Evolutionary conservation across 2,329 filamentous ascomycete species (phyloP), one percentile per base, ranked within the genome.

Genomic region (Dactylellina sp.): DNA sequence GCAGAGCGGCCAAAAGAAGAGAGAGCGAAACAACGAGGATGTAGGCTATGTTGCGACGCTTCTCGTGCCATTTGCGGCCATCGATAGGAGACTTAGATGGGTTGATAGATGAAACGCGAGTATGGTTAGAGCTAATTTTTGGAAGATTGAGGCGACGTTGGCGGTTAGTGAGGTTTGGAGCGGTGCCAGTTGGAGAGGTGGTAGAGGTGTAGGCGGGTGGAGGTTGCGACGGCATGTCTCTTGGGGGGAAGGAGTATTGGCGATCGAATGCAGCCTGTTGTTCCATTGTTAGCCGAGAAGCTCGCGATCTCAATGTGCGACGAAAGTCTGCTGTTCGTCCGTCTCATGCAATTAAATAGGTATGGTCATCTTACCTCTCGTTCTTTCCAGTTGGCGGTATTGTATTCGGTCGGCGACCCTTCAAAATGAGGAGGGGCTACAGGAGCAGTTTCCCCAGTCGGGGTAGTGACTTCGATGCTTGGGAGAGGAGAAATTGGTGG

Each of bases 251-350:
- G 14, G 59, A 55, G 60, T 60, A 72, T 53, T 72, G 60, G 28
- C 68, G 68, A 49, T 72, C 68, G 16, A 72, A 72, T 61, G 39
- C 68, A 50, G 68, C 68, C 68, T 72, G 68, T n/a, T n/a, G n/a
- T 28, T 20, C 44, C n/a, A 12, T 55, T 18, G 61, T 65, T 50
- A 72, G 60, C 39, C 44, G 50, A 20, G 24, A 18, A 42, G 47
- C 44, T 53, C 66, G 49, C 28, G 47, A 70, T 50, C 28, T 52
- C 49, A 63, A 35, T 16, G 35, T 18, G 25, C 22, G 49, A 46
- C 20, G 28, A 40, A 49, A 53, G n/a, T n/a, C n/a, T n/a, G 47
- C 55, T 71, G 12, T 12, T 47, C 9, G 57, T 2, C 42, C 44
- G 28, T 28, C 32, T 35, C 32, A 35, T 52, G 7, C 12, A 52